Base-by-base conservation (phyloP, 225 moss, liverwort and hornwort species). In the Sphagnum contortum region DNA sequence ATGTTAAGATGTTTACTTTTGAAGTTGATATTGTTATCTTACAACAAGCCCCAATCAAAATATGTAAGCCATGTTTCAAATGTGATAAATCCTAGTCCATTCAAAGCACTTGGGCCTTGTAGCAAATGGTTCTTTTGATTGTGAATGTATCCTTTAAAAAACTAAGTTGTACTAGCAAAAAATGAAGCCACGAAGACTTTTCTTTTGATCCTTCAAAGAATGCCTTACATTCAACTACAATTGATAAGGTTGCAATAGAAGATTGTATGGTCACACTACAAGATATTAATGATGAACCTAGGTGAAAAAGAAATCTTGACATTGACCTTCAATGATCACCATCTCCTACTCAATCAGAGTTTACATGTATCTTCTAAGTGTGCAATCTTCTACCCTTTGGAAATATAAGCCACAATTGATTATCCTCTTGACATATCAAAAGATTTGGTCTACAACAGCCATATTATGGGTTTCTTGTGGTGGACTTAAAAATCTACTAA, bases 181-280 rank as follows among this genome's bases (percentile, higher is more conserved):
- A 4, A 5, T 51, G 2, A 9, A 65, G 6, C 66, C 72, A 60
- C 0, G 51, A 5, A 45, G 4, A 50, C 29, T 29, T 29, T 5
- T 72, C 72, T 4, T 46, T 58, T 2, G 44, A 47, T 2, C 56
- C 57, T 9, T 53, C 2, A 0, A 45, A 47, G 1, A 66, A 11
- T 3, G 59, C 57, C 1, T 57, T 48, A 5, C 66, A 66, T 6
- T 66, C 60, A 1, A 3, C 12, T 46, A 66, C 47, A 5, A 9
- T 50, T 0, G 66, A 66, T 0, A 59, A 66, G 2, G 11, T 48
- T 0, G 72, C 66, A 0, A 53, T 50, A 4, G 6, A 57, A 3
- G 45, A 10, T 44, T 72, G 65, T 8, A 14, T 72, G 0, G 5
- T 50, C 4, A 45, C 62, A 12, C 48, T 62, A 67, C 59, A 73